These are phyloP conservation scores for Diaporthe ilicicola DNA, from an alignment of 2,329 filamentous ascomycete species.

Conservation along the genomic window DNA sequence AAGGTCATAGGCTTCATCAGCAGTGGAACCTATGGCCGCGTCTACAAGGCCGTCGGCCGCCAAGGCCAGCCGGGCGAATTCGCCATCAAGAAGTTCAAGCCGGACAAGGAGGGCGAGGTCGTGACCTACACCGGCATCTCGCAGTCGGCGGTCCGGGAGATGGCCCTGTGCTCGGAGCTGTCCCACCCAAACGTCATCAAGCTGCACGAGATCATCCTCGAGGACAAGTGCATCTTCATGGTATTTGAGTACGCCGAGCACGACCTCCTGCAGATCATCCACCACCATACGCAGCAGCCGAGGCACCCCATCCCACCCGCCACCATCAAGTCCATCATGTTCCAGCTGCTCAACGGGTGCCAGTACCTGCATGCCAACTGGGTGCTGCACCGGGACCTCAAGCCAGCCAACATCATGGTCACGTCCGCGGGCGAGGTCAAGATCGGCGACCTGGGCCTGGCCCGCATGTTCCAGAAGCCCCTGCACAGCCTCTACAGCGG, in stretches of 20 bases:
- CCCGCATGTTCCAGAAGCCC: constrained; percentile 92
- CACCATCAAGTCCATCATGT: constrained; percentile 93
- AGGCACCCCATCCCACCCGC: constrained; percentile 87
- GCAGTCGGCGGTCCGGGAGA: constrained; percentile 95
- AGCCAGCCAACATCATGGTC: constrained; percentile 89
- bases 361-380: constrained; percentile 96
- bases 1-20: constrained; percentile 98
- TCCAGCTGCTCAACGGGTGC: constrained; percentile 92
- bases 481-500: constrained; percentile 90
- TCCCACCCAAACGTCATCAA: constrained; percentile 89
- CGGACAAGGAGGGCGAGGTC: constrained; percentile 96
- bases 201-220: constrained; percentile 92
- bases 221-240: constrained; percentile 99
- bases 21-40: constrained; percentile 95
- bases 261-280: constrained; percentile 96
- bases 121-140: constrained; percentile 97
- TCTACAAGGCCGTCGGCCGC: constrained; percentile 91
- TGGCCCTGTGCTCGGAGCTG: constrained; percentile 94
- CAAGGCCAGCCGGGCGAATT: constrained; percentile 82
- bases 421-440: constrained; percentile 90
- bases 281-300: constrained; percentile 92
- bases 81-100: constrained; percentile 99
- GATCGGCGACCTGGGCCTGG: constrained; percentile 93
- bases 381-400: constrained; percentile 96
- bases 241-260: constrained; percentile 99